phyloP scores from a whole-genome alignment of 805 yeast genomes.

The Metahyphopichia silvanorum region DNA sequence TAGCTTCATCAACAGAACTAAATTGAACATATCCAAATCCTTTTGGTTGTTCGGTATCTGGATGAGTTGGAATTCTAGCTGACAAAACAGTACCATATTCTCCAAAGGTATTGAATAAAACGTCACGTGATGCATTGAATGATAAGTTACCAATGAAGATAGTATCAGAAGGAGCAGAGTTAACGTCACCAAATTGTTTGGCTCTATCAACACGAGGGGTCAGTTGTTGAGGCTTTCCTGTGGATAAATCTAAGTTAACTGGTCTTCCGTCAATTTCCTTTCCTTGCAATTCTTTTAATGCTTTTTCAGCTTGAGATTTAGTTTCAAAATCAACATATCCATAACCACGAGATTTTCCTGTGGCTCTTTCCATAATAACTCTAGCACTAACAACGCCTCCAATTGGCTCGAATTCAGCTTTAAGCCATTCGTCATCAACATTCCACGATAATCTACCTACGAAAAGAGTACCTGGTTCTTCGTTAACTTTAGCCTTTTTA shows the following conservation, averaged over 20 bases:
- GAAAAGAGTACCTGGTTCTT: slow-evolving; percentile 84
- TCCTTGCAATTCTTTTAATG: slow-evolving; percentile 82
- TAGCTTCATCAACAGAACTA: slow-evolving; percentile 82
- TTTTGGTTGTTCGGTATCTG: slow-evolving; percentile 98
- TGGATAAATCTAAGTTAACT: slow-evolving; percentile 88
- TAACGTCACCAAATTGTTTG: slow-evolving; percentile 82
- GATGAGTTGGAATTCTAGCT: slow-evolving; percentile 96
- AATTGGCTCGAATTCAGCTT: slow-evolving; percentile 72
- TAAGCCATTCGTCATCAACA: slow-evolving; percentile 92
- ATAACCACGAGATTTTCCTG: slow-evolving; percentile 94
- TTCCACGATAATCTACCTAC: slow-evolving; percentile 98
- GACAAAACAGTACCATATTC: slow-evolving; percentile 80
- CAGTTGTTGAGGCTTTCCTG: slow-evolving; percentile 68
- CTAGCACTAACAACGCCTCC: slow-evolving; percentile 89
- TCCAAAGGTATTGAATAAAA: slow-evolving; percentile 67
- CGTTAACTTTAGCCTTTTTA: slow-evolving; percentile 53
- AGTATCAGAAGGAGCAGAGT: slow-evolving; percentile 92
- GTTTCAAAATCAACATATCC: slow-evolving; percentile 93
- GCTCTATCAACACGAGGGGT: slow-evolving; percentile 74
- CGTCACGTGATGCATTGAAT: slow-evolving; percentile 83
- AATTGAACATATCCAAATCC: slow-evolving; percentile 98
- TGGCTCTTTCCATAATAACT: slow-evolving; percentile 88
- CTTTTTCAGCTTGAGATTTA: slow-evolving; percentile 78
- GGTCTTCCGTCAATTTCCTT: slow-evolving; percentile 96
- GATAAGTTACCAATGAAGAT: slow-evolving; percentile 94